Percentiles rank a stretch among this genome's conserved stretches.
phyloP scores from a whole-genome alignment of 2,329 filamentous ascomycete species.

The Nemania serpens region DNA sequence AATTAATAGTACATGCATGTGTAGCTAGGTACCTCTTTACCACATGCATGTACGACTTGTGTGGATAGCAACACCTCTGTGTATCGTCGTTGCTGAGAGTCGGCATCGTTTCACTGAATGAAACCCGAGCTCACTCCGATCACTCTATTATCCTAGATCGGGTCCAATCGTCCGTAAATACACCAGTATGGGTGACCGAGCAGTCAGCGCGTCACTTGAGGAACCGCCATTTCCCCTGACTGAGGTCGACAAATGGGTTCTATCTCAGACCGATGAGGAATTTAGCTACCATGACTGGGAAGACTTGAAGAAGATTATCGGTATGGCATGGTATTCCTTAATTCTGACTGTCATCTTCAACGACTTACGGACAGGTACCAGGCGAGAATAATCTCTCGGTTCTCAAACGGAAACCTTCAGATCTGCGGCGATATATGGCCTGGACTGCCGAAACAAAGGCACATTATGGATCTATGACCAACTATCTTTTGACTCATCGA shows the following conservation, averaged over 20 bases:
- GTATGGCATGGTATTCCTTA: conserved; percentile 43
- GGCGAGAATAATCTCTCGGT: conserved; percentile 66
- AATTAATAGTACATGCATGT: no score
- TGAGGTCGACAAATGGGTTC: conserved; percentile 60
- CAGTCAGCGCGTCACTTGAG: conserved; percentile 32
- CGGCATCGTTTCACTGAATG: not conserved
- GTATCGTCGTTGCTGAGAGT: not conserved
- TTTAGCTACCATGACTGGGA: conserved; percentile 76
- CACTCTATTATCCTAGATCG: not conserved
- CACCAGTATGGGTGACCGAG: conserved; percentile 47
- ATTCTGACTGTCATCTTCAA: conserved; percentile 34
- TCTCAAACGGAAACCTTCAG: conserved; percentile 80
- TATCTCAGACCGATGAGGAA: conserved; percentile 69
- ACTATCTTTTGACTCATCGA: conserved; percentile 75
- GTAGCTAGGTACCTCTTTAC: no score
- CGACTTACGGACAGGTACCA: conserved; percentile 40
- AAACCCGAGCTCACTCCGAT: conserved; percentile 7
- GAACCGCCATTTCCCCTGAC: conserved; percentile 64
- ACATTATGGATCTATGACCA: conserved; percentile 78
- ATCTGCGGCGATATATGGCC: conserved; percentile 77
- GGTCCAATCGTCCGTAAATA: not conserved
- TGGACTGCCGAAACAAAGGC: conserved; percentile 73
- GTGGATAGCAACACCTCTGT: not conserved
- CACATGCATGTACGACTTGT: no score
- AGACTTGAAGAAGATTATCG: conserved; percentile 69